Conservation (phyloP, 345 rosid genomes). For the Cardamine resedifolia region DNA sequence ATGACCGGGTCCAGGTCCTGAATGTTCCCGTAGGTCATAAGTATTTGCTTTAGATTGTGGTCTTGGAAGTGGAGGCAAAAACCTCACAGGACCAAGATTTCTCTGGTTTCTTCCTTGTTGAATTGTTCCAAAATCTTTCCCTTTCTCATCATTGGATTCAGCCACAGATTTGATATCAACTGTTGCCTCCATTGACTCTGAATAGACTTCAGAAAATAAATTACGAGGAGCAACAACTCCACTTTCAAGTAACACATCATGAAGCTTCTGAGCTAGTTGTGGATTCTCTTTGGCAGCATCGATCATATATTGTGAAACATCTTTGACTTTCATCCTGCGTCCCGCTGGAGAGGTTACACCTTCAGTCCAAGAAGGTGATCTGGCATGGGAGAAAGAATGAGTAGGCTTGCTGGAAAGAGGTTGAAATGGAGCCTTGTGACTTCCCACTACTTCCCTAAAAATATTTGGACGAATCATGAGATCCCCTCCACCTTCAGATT, state of each 20-base stretch:
- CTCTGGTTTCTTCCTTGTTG: constrained; percentile 45
- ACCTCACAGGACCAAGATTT: constrained; percentile 44
- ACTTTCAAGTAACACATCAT: constrained; percentile 89
- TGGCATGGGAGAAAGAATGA: constrained; percentile 57
- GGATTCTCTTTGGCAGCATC: constrained; percentile 98
- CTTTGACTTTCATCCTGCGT: constrained; percentile 85
- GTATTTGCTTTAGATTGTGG: constrained; percentile 41
- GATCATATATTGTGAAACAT: constrained; percentile 90
- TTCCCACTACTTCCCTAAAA: constrained; percentile 29
- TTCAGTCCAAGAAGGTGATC: constrained; percentile 98
- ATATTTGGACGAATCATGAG: constrained; percentile 33
- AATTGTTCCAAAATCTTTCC: constrained; percentile 35
- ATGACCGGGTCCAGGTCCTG: constrained; percentile 40
- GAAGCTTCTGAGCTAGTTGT: constrained; percentile 84
- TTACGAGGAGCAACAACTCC: constrained; percentile 89
- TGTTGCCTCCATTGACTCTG: constrained; percentile 50
- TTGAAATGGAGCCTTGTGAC: constrained; percentile 34
- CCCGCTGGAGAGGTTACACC: constrained; percentile 90
- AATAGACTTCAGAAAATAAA: constrained; percentile 66
- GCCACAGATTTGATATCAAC: constrained; percentile 44
- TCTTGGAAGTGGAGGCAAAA: constrained; percentile 65
- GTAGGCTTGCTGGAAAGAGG: constrained; percentile 49
- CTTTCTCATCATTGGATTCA: constrained; percentile 46
- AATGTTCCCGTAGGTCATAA: constrained; percentile 48
- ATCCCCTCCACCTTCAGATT: constrained; percentile 47